Conservation (phyloP, 2,329 filamentous ascomycete species). For the Trichophyton verrucosum region DNA sequence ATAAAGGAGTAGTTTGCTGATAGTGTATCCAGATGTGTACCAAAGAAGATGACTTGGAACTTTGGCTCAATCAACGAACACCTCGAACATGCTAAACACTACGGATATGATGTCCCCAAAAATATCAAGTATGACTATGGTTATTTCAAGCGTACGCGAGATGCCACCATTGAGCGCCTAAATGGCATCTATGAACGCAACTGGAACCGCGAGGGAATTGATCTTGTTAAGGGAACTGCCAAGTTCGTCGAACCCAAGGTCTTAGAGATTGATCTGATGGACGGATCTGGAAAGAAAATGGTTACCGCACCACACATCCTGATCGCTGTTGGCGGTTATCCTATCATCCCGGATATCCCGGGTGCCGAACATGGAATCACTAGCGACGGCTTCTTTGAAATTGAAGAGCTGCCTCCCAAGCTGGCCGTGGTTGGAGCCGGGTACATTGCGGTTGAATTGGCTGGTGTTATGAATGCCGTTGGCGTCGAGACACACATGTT, state of each 20-base stretch:
- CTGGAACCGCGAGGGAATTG: constrained; percentile 39
- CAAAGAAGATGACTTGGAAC: constrained; percentile 44
- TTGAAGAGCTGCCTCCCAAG: constrained; percentile 40
- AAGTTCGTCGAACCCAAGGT: constrained; percentile 34
- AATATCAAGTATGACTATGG: constrained; percentile 34
- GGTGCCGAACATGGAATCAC: constrained; percentile 40
- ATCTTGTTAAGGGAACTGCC: constrained; percentile 38
- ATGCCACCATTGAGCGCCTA: constrained; percentile 33
- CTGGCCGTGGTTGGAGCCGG: constrained; percentile 40
- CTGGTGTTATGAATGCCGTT: constrained; percentile 38
- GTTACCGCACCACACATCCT: constrained; percentile 38
- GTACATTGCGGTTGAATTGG: constrained; percentile 41
- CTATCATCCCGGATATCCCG: constrained; percentile 32
- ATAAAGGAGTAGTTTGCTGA: background rate
- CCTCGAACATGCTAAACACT: constrained; percentile 34
- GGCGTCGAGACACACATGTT: constrained; percentile 41
- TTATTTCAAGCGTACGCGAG: constrained; percentile 37
- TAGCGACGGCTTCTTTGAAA: constrained; percentile 41
- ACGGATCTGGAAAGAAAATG: constrained; percentile 27
- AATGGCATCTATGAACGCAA: constrained; percentile 40
- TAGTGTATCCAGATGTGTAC: constrained; percentile 33
- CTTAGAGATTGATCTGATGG: constrained; percentile 33
- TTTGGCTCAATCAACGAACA: constrained; percentile 38
- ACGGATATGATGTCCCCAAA: constrained; percentile 37
- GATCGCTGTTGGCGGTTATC: constrained; percentile 38